These are phyloP conservation scores for Neurospora sp. DNA, from an alignment of 495 filamentous ascomycete genomes.

Conservation along the genomic window DNA sequence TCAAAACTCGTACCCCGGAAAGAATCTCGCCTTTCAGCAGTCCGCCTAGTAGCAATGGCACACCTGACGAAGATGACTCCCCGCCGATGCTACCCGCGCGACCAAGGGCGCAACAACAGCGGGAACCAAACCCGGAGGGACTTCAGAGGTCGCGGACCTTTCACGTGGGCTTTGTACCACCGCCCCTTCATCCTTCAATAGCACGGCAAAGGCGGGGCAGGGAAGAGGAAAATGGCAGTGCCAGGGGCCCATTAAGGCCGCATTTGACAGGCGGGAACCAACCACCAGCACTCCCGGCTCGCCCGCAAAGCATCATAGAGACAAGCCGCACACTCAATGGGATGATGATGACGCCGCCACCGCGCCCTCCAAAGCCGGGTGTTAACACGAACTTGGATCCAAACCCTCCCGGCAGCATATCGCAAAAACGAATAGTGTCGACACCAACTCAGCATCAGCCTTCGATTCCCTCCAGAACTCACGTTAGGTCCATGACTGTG, in stretches of 20 bases:
- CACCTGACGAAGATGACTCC: conserved; percentile 34
- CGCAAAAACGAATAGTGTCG: conserved; percentile 42
- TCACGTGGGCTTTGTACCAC: conserved; percentile 32
- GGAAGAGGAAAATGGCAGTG: conserved; percentile 28
- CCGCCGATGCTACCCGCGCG: conserved; percentile 35
- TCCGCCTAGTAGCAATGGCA: conserved; percentile 69
- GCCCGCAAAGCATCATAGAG: conserved; percentile 32
- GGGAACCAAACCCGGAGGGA: conserved; percentile 5
- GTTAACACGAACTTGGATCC: conserved; percentile 25
- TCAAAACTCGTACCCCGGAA: conserved; percentile 21
- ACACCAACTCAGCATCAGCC: conserved; percentile 37
- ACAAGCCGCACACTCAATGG: conserved; percentile 9
- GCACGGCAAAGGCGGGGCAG: conserved; percentile 25
- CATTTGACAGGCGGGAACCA: conserved; percentile 32
- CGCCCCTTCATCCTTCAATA: conserved; percentile 40
- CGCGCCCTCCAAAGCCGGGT: conserved; percentile 35
- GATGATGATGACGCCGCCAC: conserved; percentile 28
- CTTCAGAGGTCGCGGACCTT: conserved; percentile 17
- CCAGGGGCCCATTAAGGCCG: conserved; percentile 18
- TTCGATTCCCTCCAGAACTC: conserved; percentile 27
- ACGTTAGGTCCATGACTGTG: conserved; percentile 42
- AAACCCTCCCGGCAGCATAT: conserved; percentile 10
- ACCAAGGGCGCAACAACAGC: conserved; percentile 19
- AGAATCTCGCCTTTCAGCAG: conserved; percentile 79
- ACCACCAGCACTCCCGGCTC: conserved; percentile 52